Evolutionary conservation across 192 early-diverging fungal genomes (phyloP).

Genomic region (Coemansia sp.): DNA sequence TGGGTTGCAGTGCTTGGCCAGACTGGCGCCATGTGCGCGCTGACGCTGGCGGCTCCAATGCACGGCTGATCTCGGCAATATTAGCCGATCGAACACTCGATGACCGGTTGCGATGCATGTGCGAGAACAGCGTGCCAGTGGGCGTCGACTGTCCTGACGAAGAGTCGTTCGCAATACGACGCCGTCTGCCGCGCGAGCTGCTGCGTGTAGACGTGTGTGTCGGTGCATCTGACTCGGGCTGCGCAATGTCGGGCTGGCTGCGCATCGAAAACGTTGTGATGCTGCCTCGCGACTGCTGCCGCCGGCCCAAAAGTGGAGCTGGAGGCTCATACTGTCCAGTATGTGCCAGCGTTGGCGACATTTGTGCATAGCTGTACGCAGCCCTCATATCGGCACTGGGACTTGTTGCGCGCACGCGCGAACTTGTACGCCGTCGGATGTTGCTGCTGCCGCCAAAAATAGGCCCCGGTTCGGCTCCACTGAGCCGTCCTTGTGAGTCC

Average conservation of each 20-base stretch:
- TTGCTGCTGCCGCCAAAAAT: constrained; percentile 5
- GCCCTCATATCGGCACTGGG: not conserved
- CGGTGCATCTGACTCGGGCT: constrained; percentile 5
- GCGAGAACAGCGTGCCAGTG: constrained; percentile 18
- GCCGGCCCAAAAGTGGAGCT: not conserved
- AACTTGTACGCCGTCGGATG: constrained; percentile 2
- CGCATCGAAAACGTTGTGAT: constrained; percentile 14
- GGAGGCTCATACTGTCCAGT: not conserved
- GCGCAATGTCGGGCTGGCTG: constrained; percentile 6
- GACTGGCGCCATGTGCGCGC: not conserved
- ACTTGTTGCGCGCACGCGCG: constrained; percentile 2
- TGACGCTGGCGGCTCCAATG: not conserved
- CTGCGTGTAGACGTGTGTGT: constrained; percentile 9
- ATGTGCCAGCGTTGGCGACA: constrained; percentile 3
- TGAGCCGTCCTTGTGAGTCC: not conserved
- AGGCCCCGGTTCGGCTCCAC: not conserved
- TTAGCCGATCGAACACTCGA: constrained; percentile 8
- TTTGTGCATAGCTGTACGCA: constrained; percentile 1
- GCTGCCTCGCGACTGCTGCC: constrained; percentile 7
- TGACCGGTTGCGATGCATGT: constrained; percentile 11
- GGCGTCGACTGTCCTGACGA: constrained; percentile 43
- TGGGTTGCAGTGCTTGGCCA: not conserved
- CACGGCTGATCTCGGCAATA: not conserved
- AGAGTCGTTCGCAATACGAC: constrained; percentile 14
- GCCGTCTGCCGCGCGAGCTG: constrained; percentile 12